Conservation (phyloP, 495 filamentous ascomycete species). For the Podospora appendiculata region DNA sequence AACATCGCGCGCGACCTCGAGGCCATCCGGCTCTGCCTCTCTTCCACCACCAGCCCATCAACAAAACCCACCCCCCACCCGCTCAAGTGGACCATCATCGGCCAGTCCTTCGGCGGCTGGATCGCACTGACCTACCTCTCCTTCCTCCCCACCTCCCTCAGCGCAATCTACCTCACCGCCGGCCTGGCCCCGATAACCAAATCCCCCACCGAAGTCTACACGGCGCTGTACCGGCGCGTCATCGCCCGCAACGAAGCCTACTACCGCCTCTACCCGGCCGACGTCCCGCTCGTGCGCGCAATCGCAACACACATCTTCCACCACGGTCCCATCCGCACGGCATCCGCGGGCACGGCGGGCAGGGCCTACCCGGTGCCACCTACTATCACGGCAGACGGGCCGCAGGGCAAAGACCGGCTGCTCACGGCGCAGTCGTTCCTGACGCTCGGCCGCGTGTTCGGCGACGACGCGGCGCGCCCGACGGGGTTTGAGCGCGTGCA, state of each 20-base stretch:
- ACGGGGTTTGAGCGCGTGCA: conserved; percentile 57
- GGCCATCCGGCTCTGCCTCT: conserved; percentile 52
- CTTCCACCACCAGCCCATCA: neutral
- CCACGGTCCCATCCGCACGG: conserved; percentile 16
- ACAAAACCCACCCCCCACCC: neutral
- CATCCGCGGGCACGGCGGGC: conserved; percentile 38
- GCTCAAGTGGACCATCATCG: conserved; percentile 68
- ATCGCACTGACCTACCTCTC: conserved; percentile 73
- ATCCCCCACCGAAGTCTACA: conserved; percentile 65
- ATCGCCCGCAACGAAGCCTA: conserved; percentile 53
- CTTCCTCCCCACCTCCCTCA: conserved; percentile 60
- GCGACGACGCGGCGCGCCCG: conserved; percentile 36
- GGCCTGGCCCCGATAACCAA: conserved; percentile 68
- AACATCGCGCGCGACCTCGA: conserved; percentile 83
- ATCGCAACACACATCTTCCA: conserved; percentile 51
- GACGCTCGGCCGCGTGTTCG: conserved; percentile 69
- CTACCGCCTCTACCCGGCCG: conserved; percentile 70
- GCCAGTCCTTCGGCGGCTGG: conserved; percentile 89
- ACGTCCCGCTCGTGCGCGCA: conserved; percentile 55
- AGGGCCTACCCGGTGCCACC: conserved; percentile 28
- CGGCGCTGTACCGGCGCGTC: conserved; percentile 55
- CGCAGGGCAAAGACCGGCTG: neutral
- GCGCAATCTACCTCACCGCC: conserved; percentile 71
- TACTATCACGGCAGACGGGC: conserved; percentile 32
- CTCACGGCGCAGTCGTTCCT: conserved; percentile 65